Evolutionary conservation across 179 eudicot species (phyloP).

Genomic region (Nepenthes alata): DNA sequence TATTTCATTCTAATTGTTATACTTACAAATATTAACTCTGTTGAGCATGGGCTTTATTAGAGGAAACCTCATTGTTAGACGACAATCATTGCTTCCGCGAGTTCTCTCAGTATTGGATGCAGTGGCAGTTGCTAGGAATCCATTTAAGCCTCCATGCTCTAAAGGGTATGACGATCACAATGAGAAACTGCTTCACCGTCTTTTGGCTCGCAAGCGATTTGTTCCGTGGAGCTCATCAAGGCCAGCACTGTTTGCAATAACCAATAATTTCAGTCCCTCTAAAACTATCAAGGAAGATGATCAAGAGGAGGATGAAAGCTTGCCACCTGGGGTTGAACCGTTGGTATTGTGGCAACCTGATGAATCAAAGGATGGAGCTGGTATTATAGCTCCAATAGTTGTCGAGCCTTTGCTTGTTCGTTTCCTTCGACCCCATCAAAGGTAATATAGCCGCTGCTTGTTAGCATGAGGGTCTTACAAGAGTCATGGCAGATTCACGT

Average conservation of each 20-base stretch:
- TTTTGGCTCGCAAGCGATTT: constrained; percentile 81
- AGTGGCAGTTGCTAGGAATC: constrained; percentile 58
- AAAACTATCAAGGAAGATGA: constrained; percentile 26
- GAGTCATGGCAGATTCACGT: too few species aligned
- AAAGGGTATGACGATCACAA: constrained; percentile 36
- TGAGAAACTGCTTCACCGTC: constrained; percentile 53
- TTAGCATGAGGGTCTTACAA: background rate
- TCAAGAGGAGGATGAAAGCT: constrained; percentile 32
- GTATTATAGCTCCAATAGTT: constrained; percentile 23
- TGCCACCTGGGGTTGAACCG: constrained; percentile 81
- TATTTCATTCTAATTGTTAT: background rate
- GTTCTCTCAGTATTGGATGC: constrained; percentile 69
- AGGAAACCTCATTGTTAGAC: constrained; percentile 62
- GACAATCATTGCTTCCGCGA: constrained; percentile 77
- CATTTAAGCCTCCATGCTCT: constrained; percentile 72
- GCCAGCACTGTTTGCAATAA: constrained; percentile 30
- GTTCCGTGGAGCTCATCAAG: constrained; percentile 89
- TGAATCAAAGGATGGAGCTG: constrained; percentile 30
- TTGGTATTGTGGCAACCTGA: constrained; percentile 84
- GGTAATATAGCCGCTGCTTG: constrained; percentile 28
- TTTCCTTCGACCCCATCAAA: constrained; percentile 93
- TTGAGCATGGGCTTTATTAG: constrained; percentile 18
- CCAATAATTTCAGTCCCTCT: constrained; percentile 21
- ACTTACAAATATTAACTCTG: background rate
- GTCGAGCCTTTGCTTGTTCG: constrained; percentile 85